A percentile compares a stretch with the other conserved stretches of the same genome.
Conservation (phyloP, 768 basidiomycete genomes). For the Russula brevipes region DNA sequence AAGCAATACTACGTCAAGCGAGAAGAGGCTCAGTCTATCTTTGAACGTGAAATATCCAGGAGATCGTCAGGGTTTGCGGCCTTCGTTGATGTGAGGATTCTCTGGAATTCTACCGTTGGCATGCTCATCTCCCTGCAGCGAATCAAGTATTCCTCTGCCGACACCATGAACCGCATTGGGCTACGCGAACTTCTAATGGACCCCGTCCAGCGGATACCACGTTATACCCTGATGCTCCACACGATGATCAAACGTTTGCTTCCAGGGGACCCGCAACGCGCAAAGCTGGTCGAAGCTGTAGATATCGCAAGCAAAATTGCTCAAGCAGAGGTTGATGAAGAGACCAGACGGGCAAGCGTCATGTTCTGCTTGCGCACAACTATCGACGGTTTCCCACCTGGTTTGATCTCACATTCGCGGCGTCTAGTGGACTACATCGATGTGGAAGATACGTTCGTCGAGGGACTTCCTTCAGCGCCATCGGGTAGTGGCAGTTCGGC, state of each 20-base stretch:
- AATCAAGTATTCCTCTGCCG: conserved; percentile 78
- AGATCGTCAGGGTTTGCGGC: conserved; percentile 75
- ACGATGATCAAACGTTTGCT: conserved; percentile 90
- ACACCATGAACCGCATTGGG: conserved; percentile 74
- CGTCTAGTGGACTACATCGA: conserved; percentile 90
- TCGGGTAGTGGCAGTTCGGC: conserved; percentile 36
- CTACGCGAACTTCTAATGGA: conserved; percentile 92
- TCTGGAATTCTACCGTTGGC: not conserved
- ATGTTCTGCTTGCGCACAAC: conserved; percentile 81
- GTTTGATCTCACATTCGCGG: conserved; percentile 82
- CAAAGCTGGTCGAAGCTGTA: conserved; percentile 76
- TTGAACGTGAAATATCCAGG: conserved; percentile 77
- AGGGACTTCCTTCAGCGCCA: conserved; percentile 45
- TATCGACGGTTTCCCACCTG: conserved; percentile 88
- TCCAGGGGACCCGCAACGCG: conserved; percentile 67
- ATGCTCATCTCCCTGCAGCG: conserved; percentile 42
- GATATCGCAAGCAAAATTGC: conserved; percentile 89
- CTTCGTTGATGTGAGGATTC: conserved; percentile 73
- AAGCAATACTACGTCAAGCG: conserved; percentile 87
- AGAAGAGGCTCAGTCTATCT: conserved; percentile 86
- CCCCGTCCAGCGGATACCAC: conserved; percentile 91
- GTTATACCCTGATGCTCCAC: conserved; percentile 89
- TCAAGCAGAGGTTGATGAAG: conserved; percentile 84
- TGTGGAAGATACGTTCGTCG: conserved; percentile 72
- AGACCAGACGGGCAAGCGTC: conserved; percentile 82